Base-by-base conservation (phyloP, 1,284 basidiomycete genomes). In the Ganoderma meredithae region DNA sequence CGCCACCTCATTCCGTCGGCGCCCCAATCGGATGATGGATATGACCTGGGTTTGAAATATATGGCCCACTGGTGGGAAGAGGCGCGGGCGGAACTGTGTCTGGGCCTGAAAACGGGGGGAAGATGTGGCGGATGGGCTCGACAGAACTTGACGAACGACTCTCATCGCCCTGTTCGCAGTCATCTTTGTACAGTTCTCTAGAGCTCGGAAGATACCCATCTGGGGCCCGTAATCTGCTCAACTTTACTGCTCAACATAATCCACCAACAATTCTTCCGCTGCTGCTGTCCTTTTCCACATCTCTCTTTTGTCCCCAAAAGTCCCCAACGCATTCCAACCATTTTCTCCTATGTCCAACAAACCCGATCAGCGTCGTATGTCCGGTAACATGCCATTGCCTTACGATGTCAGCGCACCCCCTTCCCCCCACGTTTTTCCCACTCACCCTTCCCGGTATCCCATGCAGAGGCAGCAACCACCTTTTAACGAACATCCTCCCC, bases 401-500 rank as follows among this genome's bases (percentile, higher is more conserved):
- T 73, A 67, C 69, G 68, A 73, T 70, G 70, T 73, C 70, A 69
- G 72, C 66, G 25, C 56, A 25, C 60, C 44, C 62, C 60, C 62
- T 67, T 63, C 68, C 52, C 33, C 66, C 58, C 65, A 40, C 63
- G 60, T 68, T 70, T 56, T 67, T 36, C 66, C 69, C 65, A 66
- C 69, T 72, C 63, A 72, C 66, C 44, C 62, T 62, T 68, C 68
- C 47, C 63, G 68, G 61, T 67, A 70, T 70, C 66, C 39, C 39
- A 58, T 60, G 66, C 69, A 72, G 72, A 66, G 70, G 66, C 70
- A 68, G 66, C 70, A 65, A 55, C 65, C 49, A 59, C 65, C 67
- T 1, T 71, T 71, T 63, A 10, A 62, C 27, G 72, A 73, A n/a
- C 66, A 61, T 47, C 40, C 63, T 27, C 61, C 86, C 61, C 85